Evolutionary conservation across 2,329 filamentous ascomycete genomes (phyloP).

Genomic region (Cladosporium halotolerans): DNA sequence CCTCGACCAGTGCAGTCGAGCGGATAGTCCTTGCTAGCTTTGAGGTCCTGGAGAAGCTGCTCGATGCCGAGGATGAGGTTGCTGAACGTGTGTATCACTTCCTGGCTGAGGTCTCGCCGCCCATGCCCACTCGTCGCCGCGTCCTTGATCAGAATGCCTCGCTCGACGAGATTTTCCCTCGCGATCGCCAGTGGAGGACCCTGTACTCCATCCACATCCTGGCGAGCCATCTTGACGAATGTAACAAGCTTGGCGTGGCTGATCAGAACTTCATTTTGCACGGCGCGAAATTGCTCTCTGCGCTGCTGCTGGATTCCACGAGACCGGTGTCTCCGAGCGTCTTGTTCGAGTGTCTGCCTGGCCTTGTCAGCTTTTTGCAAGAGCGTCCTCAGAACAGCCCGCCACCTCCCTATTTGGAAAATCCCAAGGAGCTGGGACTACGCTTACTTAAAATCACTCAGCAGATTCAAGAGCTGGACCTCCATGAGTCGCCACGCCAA

Average conservation of each 20-base stretch:
- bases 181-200: constrained; percentile 57
- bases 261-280: constrained; percentile 25
- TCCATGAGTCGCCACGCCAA: neutral
- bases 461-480: neutral
- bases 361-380: constrained; percentile 23
- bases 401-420: constrained; percentile 17
- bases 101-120: constrained; percentile 51
- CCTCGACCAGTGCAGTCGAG: constrained; percentile 53
- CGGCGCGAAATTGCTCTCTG: constrained; percentile 22
- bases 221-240: constrained; percentile 49
- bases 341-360: constrained; percentile 14
- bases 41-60: constrained; percentile 72
- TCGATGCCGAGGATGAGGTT: constrained; percentile 60
- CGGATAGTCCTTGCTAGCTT: constrained; percentile 76
- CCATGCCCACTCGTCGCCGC: constrained; percentile 35
- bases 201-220: constrained; percentile 68
- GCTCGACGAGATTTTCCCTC: constrained; percentile 59
- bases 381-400: constrained; percentile 14
- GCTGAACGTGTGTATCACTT: constrained; percentile 51
- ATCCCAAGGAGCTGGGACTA: constrained; percentile 17
- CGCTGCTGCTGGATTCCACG: constrained; percentile 18
- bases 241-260: constrained; percentile 22
- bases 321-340: constrained; percentile 12
- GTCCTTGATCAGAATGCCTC: constrained; percentile 51
- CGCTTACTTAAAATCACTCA: constrained; percentile 17